Percentiles rank a stretch among this genome's conserved stretches.
These are phyloP conservation scores for Ceratonia siliqua DNA, from an alignment of 306 rosid genomes.

Conservation along the genomic window DNA sequence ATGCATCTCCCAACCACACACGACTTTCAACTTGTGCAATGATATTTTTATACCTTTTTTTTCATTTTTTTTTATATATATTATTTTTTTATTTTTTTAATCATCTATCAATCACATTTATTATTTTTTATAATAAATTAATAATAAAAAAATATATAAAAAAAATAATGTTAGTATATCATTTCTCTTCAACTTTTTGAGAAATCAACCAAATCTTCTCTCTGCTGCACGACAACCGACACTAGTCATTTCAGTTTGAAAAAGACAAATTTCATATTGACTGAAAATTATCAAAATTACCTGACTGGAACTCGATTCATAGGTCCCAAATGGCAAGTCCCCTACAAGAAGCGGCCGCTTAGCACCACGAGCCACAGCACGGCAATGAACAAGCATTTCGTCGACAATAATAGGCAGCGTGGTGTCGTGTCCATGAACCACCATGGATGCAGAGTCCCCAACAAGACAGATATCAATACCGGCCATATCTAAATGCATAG, in stretches of 20 bases:
- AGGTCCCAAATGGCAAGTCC: slow-evolving; percentile 83
- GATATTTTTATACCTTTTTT: no score
- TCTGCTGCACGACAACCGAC: slow-evolving; percentile 31
- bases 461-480: slow-evolving; percentile 71
- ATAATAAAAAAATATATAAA: no score
- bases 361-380: slow-evolving; percentile 86
- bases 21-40: no score
- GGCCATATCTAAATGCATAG: slow-evolving; percentile 71
- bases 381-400: slow-evolving; percentile 83
- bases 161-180: no score
- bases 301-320: slow-evolving; percentile 72
- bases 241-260: background rate
- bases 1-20: no score
- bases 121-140: no score
- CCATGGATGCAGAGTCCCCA: slow-evolving; percentile 95
- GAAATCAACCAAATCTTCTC: background rate
- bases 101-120: no score
- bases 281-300: slow-evolving; percentile 31
- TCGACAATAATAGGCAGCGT: slow-evolving; percentile 70
- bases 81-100: no score
- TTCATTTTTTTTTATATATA: no score
- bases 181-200: background rate
- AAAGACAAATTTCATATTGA: background rate
- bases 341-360: slow-evolving; percentile 77
- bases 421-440: slow-evolving; percentile 89